These are phyloP conservation scores for Striga asiatica DNA, from an alignment of 257 asterid species.

Conservation along the genomic window DNA sequence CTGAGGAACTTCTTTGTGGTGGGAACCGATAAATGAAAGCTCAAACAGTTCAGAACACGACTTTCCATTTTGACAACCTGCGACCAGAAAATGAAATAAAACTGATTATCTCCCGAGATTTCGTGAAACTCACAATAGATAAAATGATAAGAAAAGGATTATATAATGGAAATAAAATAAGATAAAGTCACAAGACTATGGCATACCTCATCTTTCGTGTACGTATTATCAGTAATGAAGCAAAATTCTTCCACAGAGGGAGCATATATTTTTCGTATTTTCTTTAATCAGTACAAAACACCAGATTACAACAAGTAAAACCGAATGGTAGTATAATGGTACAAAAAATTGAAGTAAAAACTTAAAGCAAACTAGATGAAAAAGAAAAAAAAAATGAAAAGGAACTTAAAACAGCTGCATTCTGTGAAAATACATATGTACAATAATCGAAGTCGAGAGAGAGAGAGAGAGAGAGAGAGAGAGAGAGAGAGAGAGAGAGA, in stretches of 20 bases:
- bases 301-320: slow-evolving; percentile 2
- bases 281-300: slow-evolving; percentile 27
- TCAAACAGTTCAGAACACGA: slow-evolving; percentile 38
- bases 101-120: too few species aligned
- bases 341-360: too few species aligned
- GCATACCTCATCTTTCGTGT: slow-evolving; percentile 59
- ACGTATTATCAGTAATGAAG: slow-evolving; percentile 76
- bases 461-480: too few species aligned
- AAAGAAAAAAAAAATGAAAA: background rate
- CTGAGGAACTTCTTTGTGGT: slow-evolving; percentile 79
- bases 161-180: too few species aligned
- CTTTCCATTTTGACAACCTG: slow-evolving; percentile 72
- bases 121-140: too few species aligned
- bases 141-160: too few species aligned
- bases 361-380: too few species aligned
- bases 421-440: too few species aligned
- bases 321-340: background rate
- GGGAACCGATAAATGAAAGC: slow-evolving; percentile 56
- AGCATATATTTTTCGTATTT: slow-evolving; percentile 75
- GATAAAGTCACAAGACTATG: background rate
- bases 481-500: background rate
- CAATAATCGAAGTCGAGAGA: too few species aligned
- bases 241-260: slow-evolving; percentile 79
- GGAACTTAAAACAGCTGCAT: background rate
- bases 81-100: slow-evolving; percentile 1